These are phyloP conservation scores for Leccinum variabile DNA, from an alignment of 1,284 basidiomycete genomes.

Conservation along the genomic window DNA sequence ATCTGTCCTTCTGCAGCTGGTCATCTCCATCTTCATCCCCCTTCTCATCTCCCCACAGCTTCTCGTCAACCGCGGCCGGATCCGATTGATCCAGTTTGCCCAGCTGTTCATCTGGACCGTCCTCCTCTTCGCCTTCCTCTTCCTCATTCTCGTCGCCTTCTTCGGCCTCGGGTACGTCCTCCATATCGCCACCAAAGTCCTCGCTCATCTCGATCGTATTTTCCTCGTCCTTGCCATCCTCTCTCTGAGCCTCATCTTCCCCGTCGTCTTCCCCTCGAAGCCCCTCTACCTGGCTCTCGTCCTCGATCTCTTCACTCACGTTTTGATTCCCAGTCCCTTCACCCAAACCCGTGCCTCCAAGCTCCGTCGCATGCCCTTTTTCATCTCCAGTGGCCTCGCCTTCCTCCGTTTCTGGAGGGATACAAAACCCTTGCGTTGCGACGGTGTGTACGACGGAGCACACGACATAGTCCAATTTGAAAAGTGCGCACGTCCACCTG, in stretches of 20 bases:
- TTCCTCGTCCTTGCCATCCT: conserved; percentile 59
- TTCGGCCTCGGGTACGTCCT: conserved; percentile 69
- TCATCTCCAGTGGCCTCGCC: conserved; percentile 55
- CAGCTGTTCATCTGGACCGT: conserved; percentile 76
- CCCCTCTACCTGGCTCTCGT: conserved; percentile 96
- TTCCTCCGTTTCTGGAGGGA: conserved; percentile 70
- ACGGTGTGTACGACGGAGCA: conserved; percentile 75
- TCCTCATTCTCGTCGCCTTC: conserved; percentile 50
- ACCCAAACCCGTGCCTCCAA: conserved; percentile 83
- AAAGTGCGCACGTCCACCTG: conserved; percentile 74
- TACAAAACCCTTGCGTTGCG: conserved; percentile 89
- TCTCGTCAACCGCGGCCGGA: conserved; percentile 89
- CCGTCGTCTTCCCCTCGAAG: conserved; percentile 71
- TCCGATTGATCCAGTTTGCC: conserved; percentile 88
- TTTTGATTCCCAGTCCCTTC: conserved; percentile 84
- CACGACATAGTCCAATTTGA: conserved; percentile 84
- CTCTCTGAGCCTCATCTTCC: conserved; percentile 46
- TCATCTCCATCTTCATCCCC: conserved; percentile 52
- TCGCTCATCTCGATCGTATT: conserved; percentile 77
- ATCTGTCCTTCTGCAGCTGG: conserved; percentile 55
- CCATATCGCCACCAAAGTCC: conserved; percentile 79
- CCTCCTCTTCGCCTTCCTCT: conserved; percentile 58
- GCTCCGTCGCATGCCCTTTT: conserved; percentile 35
- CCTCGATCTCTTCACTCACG: conserved; percentile 89
- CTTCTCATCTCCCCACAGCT: conserved; percentile 90